phyloP scores from a whole-genome alignment of 2,329 filamentous ascomycete species.

The Macroventuria anomochaeta region DNA sequence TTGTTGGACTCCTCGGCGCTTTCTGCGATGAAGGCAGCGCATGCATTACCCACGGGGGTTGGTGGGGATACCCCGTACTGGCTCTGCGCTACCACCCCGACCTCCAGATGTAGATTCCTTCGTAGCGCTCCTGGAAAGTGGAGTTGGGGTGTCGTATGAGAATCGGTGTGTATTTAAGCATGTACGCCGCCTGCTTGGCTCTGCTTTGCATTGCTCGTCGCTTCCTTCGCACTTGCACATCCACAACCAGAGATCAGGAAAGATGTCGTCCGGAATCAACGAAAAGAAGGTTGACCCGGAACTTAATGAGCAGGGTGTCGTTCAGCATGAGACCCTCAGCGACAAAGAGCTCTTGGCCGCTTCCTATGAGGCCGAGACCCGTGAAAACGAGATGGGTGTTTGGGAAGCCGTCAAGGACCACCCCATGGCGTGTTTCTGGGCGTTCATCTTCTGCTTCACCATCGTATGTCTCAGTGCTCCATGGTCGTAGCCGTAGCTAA shows the following conservation, averaged over 20 bases:
- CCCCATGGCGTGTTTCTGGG: conserved; percentile 61
- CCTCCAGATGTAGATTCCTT: conserved; percentile 4
- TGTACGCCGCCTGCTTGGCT: conserved; percentile 7
- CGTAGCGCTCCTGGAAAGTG: conserved; percentile 1
- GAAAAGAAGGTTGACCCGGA: conserved; percentile 15
- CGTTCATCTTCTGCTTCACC: conserved; percentile 61
- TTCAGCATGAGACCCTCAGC: conserved; percentile 25
- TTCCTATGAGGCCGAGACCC: conserved; percentile 63
- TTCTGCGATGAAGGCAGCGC: conserved; percentile 6
- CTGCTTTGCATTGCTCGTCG: conserved; percentile 17
- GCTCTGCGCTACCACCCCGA: conserved; percentile 7
- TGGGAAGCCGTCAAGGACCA: conserved; percentile 58
- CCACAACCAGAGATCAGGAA: conserved; percentile 5
- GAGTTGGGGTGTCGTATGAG: background rate
- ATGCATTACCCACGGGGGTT: conserved; percentile 10
- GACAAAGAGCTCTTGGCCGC: conserved; percentile 33
- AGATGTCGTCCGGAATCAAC: conserved; percentile 18
- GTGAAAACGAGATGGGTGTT: conserved; percentile 59
- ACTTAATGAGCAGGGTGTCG: conserved; percentile 17
- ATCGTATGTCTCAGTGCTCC: conserved; percentile 50
- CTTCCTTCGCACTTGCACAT: conserved; percentile 16
- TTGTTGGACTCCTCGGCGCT: conserved; percentile 3
- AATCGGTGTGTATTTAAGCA: conserved; percentile 18
- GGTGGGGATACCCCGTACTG: conserved; percentile 6
- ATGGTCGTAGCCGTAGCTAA: conserved; percentile 1